Evolutionary conservation across 2,329 filamentous ascomycete species (phyloP).

Genomic region (Ophiostoma montium): DNA sequence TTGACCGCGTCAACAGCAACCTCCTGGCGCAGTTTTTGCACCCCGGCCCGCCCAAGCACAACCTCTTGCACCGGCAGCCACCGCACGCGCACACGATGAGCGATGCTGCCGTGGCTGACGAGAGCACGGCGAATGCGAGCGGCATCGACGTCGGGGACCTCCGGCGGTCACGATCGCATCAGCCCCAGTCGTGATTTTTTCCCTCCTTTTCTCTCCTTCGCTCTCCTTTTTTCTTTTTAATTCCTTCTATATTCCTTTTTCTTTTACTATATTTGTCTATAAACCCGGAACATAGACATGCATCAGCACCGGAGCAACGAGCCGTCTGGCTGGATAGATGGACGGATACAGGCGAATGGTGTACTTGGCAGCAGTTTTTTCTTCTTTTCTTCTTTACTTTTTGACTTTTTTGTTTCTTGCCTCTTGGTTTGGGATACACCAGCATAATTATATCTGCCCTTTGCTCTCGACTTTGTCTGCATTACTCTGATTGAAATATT

Average conservation of each 20-base stretch:
- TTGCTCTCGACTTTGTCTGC: no score
- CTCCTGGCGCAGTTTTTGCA: conserved; percentile 33
- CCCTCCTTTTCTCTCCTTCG: neutral
- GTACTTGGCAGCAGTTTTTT: neutral
- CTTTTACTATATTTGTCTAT: no score
- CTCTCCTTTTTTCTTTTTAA: neutral
- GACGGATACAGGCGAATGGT: conserved; percentile 6
- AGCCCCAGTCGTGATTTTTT: neutral
- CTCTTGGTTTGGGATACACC: neutral
- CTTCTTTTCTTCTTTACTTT: neutral
- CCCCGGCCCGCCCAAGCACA: conserved; percentile 26
- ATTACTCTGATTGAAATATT: no score
- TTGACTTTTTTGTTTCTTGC: neutral
- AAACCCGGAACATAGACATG: neutral
- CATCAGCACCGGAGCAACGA: neutral
- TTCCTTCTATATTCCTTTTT: neutral
- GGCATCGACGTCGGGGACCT: conserved; percentile 6
- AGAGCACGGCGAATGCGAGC: conserved; percentile 5
- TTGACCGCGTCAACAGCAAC: conserved; percentile 27
- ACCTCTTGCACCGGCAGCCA: neutral
- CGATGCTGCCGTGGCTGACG: conserved; percentile 4
- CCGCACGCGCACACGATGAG: conserved; percentile 4
- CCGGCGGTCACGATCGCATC: neutral
- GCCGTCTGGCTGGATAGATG: neutral
- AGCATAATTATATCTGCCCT: neutral